phyloP scores from a whole-genome alignment of 352 stramenopile species.

The Phytophthora chlamydospora region DNA sequence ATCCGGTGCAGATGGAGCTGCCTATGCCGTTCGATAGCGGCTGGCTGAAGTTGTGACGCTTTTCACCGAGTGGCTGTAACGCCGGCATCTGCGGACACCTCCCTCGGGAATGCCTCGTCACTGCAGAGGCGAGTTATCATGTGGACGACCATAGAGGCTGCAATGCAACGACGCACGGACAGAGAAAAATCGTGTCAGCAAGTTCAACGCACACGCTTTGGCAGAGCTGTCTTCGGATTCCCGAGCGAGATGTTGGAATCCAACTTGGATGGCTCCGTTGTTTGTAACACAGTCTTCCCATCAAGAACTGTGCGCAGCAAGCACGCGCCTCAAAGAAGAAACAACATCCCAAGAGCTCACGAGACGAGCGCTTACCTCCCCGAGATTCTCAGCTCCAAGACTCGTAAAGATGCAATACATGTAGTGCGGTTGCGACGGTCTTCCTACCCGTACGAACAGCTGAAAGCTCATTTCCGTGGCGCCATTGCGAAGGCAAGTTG shows the following conservation, averaged over 20 bases:
- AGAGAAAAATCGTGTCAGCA: slow-evolving; percentile 19
- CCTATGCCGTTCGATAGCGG: no score
- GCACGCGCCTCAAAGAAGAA: slow-evolving; percentile 19
- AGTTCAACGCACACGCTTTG: slow-evolving; percentile 3
- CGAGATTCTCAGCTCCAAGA: slow-evolving; percentile 4
- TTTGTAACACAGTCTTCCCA: slow-evolving; percentile 19
- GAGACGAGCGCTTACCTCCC: slow-evolving; percentile 12
- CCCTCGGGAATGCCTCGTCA: neutral
- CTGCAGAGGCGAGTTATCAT: slow-evolving; percentile 4
- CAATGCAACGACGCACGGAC: slow-evolving; percentile 29
- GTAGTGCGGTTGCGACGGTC: neutral
- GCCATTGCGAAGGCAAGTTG: neutral
- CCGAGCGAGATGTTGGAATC: neutral
- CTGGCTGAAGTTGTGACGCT: no score
- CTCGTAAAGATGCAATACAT: neutral
- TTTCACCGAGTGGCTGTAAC: no score
- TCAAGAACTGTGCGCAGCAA: slow-evolving; percentile 19
- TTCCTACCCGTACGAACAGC: neutral
- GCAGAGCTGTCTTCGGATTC: no score
- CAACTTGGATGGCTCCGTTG: slow-evolving; percentile 8
- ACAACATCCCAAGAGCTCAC: slow-evolving; percentile 13
- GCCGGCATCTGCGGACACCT: no score
- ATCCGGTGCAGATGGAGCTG: no score
- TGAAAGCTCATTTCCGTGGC: neutral
- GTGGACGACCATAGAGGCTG: slow-evolving; percentile 20